A percentile compares a stretch with the other conserved stretches of the same genome.
phyloP scores from a whole-genome alignment of 768 basidiomycete species.

The Amyloporia xantha region DNA sequence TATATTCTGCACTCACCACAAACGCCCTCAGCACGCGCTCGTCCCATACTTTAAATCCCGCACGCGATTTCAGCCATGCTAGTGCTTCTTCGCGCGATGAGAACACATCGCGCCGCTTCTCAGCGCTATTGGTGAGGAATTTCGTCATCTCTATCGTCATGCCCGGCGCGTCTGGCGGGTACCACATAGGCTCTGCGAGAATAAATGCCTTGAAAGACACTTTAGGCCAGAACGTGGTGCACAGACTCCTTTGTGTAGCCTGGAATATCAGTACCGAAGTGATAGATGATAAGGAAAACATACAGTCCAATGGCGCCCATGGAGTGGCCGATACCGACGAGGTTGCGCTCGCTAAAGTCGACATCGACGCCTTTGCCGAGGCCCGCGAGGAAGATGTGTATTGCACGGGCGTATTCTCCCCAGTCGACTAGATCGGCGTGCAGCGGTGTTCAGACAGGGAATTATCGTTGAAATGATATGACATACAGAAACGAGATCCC shows the following conservation, averaged over 20 bases:
- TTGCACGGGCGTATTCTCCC: conserved; percentile 45
- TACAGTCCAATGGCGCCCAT: conserved; percentile 33
- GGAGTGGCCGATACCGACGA: conserved; percentile 50
- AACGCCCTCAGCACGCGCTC: no score
- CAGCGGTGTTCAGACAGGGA: no score
- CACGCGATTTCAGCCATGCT: no score
- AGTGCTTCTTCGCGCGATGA: no score
- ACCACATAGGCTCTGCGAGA: not conserved
- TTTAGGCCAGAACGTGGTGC: not conserved
- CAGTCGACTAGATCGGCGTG: conserved; percentile 33
- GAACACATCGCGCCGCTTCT: no score
- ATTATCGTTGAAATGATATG: not conserved
- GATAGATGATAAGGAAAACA: not conserved
- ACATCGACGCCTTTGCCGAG: conserved; percentile 41
- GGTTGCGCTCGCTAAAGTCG: conserved; percentile 40
- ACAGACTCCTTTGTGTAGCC: not conserved
- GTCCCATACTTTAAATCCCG: no score
- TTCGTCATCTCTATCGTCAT: no score
- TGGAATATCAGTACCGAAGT: not conserved
- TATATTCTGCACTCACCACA: no score
- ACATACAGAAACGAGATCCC: conserved; percentile 40
- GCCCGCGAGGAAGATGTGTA: conserved; percentile 43
- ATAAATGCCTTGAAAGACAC: not conserved
- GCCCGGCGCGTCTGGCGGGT: no score
- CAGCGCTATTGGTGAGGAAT: no score